Percentiles rank a stretch among this genome's conserved stretches.
Evolutionary conservation across 73 alveolate species (phyloP).

Genomic region (Paramecium bursaria): DNA sequence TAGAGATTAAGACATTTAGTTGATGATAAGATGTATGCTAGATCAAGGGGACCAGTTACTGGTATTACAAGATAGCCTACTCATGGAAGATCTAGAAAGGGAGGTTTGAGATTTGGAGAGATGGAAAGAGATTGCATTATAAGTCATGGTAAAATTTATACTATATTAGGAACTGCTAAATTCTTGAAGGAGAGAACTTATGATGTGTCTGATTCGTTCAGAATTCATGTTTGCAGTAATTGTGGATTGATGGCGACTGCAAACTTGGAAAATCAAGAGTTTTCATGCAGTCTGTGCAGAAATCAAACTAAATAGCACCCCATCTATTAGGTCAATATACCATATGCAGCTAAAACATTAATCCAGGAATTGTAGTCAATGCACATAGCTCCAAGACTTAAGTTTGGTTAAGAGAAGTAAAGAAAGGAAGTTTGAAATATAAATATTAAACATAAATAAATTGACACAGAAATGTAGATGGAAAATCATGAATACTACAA

Average conservation of each 20-base stretch:
- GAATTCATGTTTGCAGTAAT: slow-evolving; percentile 90
- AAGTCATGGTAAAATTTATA: slow-evolving; percentile 90
- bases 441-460: too few species aligned
- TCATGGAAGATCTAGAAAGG: slow-evolving; percentile 99
- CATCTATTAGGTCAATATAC: slow-evolving; percentile 90
- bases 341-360: slow-evolving; percentile 98
- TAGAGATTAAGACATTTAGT: slow-evolving; percentile 99
- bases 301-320: slow-evolving; percentile 67
- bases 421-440: not conserved
- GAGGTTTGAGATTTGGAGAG: slow-evolving; percentile 99
- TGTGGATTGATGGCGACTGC: slow-evolving; percentile 96
- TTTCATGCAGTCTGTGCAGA: slow-evolving; percentile 93
- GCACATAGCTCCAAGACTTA: slow-evolving; percentile 98
- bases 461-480: too few species aligned
- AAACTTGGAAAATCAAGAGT: slow-evolving; percentile 83
- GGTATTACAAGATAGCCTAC: slow-evolving; percentile 98
- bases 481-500: too few species aligned
- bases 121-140: slow-evolving; percentile 99
- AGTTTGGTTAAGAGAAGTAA: not conserved
- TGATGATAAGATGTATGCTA: slow-evolving; percentile 98
- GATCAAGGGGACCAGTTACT: slow-evolving; percentile 97
- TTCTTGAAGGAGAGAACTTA: slow-evolving; percentile 96
- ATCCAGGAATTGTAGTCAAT: slow-evolving; percentile 99
- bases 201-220: slow-evolving; percentile 97
- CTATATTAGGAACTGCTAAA: slow-evolving; percentile 65